Base-by-base conservation (phyloP, 202 grass and related monocot species). In the Saccharum hybrid region DNA sequence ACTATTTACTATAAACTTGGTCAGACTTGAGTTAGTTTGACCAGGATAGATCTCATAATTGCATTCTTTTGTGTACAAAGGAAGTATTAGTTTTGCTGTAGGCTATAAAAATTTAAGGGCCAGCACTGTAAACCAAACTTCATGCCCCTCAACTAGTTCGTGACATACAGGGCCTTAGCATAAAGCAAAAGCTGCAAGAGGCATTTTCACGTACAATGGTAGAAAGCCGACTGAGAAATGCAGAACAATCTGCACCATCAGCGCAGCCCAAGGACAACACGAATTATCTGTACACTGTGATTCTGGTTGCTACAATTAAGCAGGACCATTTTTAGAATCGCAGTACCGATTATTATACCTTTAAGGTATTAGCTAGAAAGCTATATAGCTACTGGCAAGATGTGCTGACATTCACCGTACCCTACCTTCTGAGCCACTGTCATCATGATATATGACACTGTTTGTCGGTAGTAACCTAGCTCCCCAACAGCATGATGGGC, bases 211-310 rank as follows among this genome's bases (percentile, higher is more conserved):
- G 68, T 83, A 74, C 60, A 79, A 4, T 30, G 36, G 83, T 67
- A 74, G 67, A 66, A 42, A 65, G 78, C 19, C 19, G 71, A 37
- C 26, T 73, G 48, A 64, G 74, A 88, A 68, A 83, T 8, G 65
- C 59, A 1, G 41, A 56, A 80, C 75, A 80, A 68, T 75, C 37
- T 75, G 81, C 63, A 80, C 51, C 76, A 19, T 74, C 68, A 75
- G 75, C 59, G 69, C 49, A 69, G 46, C 31, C 38, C 49, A 79
- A 15, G 12, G 45, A 61, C 21, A 49, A 0, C 1, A 1, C 1
- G 10, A 74, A 62, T 68, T 79, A 74, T 88, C n/a, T 61, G 46
- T 88, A 14, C 12, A 84, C 39, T 23, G 75, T 54, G 76, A 75
- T 80, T 84, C 51, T 52, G 68, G 15, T 68, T 39, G 18, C 31